A percentile compares a stretch with the other conserved stretches of the same genome.
phyloP scores from a whole-genome alignment of 495 filamentous ascomycete species.

The Apiosordaria backusii region DNA sequence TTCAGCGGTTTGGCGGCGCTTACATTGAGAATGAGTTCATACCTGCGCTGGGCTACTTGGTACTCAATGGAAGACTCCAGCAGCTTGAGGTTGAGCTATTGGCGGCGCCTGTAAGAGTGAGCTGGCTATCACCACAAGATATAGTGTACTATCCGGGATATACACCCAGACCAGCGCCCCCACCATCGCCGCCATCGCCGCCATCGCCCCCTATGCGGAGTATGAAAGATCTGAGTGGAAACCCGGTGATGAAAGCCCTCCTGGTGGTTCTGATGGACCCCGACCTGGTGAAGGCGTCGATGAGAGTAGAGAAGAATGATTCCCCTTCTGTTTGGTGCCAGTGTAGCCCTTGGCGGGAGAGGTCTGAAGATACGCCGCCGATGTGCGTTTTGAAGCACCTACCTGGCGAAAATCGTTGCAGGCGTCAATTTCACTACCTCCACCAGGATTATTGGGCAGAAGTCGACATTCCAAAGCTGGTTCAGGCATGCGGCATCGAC shows the following conservation, averaged over 20 bases:
- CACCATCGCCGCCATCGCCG: neutral
- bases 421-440: neutral
- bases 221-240: constrained; percentile 12
- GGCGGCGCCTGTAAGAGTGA: too few relatives aligned
- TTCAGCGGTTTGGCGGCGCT: constrained; percentile 29
- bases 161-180: neutral
- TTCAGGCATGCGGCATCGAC: constrained; percentile 12
- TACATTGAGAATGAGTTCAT: constrained; percentile 10
- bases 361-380: neutral
- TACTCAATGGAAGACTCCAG: constrained; percentile 29
- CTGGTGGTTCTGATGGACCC: constrained; percentile 32
- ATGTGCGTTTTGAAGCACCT: neutral
- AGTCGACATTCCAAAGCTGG: constrained; percentile 14
- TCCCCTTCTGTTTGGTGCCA: constrained; percentile 30
- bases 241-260: constrained; percentile 30
- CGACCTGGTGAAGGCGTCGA: constrained; percentile 25
- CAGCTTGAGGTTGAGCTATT: constrained; percentile 26
- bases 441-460: constrained; percentile 8
- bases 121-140: neutral
- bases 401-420: neutral
- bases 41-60: constrained; percentile 24
- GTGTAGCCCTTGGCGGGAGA: constrained; percentile 20
- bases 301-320: constrained; percentile 24
- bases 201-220: constrained; percentile 5
- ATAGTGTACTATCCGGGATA: too few relatives aligned